These are phyloP conservation scores for Penicillium pulvis DNA, from an alignment of 495 filamentous ascomycete species.

Conservation along the genomic window DNA sequence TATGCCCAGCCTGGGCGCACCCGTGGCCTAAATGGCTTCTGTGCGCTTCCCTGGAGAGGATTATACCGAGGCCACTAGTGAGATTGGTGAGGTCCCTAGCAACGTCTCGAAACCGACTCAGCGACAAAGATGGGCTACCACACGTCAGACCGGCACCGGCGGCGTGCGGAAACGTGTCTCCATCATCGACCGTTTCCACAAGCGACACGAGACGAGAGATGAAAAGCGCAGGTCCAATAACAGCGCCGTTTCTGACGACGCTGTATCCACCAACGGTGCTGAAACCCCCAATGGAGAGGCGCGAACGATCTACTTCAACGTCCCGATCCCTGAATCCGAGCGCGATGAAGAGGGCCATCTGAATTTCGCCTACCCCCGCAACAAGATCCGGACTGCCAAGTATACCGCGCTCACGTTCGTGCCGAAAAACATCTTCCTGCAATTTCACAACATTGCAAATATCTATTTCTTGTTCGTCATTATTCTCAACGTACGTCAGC, in stretches of 20 bases:
- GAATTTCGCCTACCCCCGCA: constrained; percentile 69
- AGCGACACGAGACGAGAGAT: constrained; percentile 53
- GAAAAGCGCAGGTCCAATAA: constrained; percentile 69
- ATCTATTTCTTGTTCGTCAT: constrained; percentile 97
- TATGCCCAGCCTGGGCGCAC: constrained; percentile 35
- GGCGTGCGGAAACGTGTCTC: constrained; percentile 79
- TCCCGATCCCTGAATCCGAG: constrained; percentile 74
- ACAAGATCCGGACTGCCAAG: constrained; percentile 97
- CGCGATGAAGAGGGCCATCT: constrained; percentile 84
- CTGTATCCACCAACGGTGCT: constrained; percentile 47
- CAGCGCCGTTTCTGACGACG: constrained; percentile 29
- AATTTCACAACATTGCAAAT: constrained; percentile 99
- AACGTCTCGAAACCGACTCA: constrained; percentile 47
- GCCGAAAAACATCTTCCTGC: constrained; percentile 96
- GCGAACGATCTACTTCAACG: constrained; percentile 81
- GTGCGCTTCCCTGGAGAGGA: constrained; percentile 32
- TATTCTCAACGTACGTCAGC: constrained; percentile 79
- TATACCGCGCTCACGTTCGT: constrained; percentile 95
- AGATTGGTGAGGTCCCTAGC: constrained; percentile 42
- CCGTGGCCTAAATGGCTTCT: constrained; percentile 43
- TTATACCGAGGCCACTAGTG: constrained; percentile 23
- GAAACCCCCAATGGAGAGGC: constrained; percentile 29
- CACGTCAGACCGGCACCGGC: constrained; percentile 71
- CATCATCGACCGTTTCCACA: constrained; percentile 76
- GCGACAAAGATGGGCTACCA: constrained; percentile 92